Base-by-base conservation (phyloP, 306 rosid genomes). In the Luffa acutangula region DNA sequence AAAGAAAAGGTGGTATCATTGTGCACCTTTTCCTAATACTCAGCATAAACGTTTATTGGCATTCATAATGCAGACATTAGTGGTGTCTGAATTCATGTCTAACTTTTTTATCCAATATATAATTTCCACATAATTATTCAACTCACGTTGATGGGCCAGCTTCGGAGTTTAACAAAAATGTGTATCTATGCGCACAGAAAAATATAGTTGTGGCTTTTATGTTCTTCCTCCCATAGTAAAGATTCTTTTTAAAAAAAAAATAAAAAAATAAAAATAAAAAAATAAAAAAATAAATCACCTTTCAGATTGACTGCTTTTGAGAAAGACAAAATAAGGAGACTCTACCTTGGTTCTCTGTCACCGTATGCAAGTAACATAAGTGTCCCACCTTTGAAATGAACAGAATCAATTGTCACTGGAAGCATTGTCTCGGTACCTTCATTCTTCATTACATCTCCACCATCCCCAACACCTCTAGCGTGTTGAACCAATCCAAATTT, bases 291-390 rank as follows among this genome's bases (percentile, higher is more conserved):
- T 25, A 25, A 36, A 4, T 36, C 48, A 31, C 59, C 25, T 51
- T 51, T 75, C 1, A n/a, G 17, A 34, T 77, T 43, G 58, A 67
- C 42, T 70, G 80, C 43, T 31, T 46, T 74, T 49, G 25, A 74
- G 62, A 49, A 31, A 72, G 67, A 72, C 63, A 80, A 65, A 71
- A 82, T 13, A 64, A 81, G 69, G 53, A 78, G 70, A 79, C 82
- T 69, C 89, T 83, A 94, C 98, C 98, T 90, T 25, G 87, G 93
- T 85, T 95, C 97, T 85, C 85, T 87, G 88, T 92, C 97, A 42
- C 97, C 97, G 49, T 91, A 95, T 80, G 97, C 89, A 79, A 95
- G 92, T 73, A 95, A 87, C 97, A 95, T 91, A 80, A 95, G 82
- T 0, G 93, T 87, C 70, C 92, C 98, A 52, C 89, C 93, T 82